A percentile compares a stretch with the other conserved stretches of the same genome.
phyloP scores from a whole-genome alignment of 441 rosid genomes.

The Erysimum cheiri region DNA sequence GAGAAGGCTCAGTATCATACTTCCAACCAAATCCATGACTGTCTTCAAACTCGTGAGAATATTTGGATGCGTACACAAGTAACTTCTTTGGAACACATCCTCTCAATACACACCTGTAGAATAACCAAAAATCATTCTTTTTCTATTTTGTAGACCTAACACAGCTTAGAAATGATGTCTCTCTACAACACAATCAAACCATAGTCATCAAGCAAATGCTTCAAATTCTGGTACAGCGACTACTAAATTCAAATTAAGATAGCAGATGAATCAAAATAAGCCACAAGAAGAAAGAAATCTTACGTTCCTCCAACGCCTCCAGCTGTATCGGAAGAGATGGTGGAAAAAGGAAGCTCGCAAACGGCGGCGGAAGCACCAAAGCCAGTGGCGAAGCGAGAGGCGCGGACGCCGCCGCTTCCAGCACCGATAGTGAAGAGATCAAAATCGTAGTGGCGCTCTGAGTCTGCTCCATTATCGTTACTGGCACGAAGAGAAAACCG shows the following conservation, averaged over 20 bases:
- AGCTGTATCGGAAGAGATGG: conserved; percentile 82
- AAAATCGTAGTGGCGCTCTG: conserved; percentile 67
- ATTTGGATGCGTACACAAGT: conserved; percentile 88
- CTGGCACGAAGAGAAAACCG: conserved; percentile 55
- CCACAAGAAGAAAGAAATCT: conserved; percentile 35
- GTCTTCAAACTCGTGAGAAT: conserved; percentile 86
- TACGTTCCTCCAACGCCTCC: conserved; percentile 99
- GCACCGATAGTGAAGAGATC: conserved; percentile 96
- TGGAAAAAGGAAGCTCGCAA: conserved; percentile 91
- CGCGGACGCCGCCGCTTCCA: conserved; percentile 96
- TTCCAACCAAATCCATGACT: conserved; percentile 92
- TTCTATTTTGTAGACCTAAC: not conserved
- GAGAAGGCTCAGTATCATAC: conserved; percentile 74
- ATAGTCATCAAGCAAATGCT: conserved; percentile 16
- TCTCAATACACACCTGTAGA: conserved; percentile 78
- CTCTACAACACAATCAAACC: conserved; percentile 18
- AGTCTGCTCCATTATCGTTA: conserved; percentile 66
- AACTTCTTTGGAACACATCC: conserved; percentile 96
- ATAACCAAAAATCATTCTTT: conserved; percentile 3
- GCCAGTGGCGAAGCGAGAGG: conserved; percentile 85
- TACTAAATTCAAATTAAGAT: not conserved
- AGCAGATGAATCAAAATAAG: not conserved
- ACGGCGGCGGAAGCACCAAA: conserved; percentile 88
- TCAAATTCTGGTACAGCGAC: not conserved
- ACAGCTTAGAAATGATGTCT: not conserved